phyloP scores from a whole-genome alignment of 164 flowering plant genomes.

The Warburgia ugandensis region DNA sequence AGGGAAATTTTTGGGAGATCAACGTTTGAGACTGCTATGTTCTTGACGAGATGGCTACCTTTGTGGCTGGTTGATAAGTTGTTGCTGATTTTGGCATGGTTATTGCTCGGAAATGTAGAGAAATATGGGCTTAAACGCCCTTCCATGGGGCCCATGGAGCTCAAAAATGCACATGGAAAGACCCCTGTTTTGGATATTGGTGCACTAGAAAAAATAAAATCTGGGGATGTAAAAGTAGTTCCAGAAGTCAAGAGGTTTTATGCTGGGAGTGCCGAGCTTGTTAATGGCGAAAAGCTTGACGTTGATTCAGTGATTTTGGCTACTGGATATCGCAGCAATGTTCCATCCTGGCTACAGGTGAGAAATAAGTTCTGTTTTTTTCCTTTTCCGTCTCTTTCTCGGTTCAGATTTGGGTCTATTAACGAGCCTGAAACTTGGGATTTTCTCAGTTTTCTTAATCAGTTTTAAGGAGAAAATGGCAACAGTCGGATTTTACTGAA shows the following conservation, averaged over 20 bases:
- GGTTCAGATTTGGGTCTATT: not conserved
- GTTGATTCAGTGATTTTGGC: constrained; percentile 73
- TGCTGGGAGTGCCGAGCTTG: constrained; percentile 43
- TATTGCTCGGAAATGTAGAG: constrained; percentile 45
- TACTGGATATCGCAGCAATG: constrained; percentile 89
- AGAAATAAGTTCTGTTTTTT: constrained; percentile 13
- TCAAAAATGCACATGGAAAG: constrained; percentile 63
- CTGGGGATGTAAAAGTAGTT: constrained; percentile 65
- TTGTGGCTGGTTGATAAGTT: constrained; percentile 55
- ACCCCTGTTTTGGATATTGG: constrained; percentile 88
- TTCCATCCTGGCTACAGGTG: constrained; percentile 86
- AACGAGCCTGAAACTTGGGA: too few relatives aligned
- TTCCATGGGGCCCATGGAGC: constrained; percentile 53
- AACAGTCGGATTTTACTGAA: too few relatives aligned
- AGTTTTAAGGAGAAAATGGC: too few relatives aligned
- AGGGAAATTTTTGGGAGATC: constrained; percentile 65
- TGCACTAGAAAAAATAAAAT: constrained; percentile 53
- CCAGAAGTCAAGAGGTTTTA: constrained; percentile 56
- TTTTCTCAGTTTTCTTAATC: too few relatives aligned
- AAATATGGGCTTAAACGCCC: constrained; percentile 73
- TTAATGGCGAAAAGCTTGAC: constrained; percentile 46
- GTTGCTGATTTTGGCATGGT: constrained; percentile 41
- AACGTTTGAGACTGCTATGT: constrained; percentile 46
- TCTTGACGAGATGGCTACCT: constrained; percentile 62
- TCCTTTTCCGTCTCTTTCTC: constrained; percentile 21